phyloP scores from a whole-genome alignment of 257 asterid species.

The Ligustrum vulgare region DNA sequence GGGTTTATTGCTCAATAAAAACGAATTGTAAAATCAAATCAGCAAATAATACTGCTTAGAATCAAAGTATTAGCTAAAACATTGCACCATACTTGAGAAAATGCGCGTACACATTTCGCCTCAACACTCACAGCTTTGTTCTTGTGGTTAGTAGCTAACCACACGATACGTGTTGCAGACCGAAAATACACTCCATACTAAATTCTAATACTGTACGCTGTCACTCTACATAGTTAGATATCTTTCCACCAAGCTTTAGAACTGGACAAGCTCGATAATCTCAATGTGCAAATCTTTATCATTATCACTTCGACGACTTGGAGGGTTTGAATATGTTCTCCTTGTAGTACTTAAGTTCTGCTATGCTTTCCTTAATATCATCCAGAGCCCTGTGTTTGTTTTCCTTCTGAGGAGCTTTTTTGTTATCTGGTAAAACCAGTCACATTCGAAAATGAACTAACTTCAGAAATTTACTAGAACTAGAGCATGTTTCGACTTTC shows the following conservation, averaged over 20 bases:
- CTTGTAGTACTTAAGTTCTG: conserved; percentile 77
- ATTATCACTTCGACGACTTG: conserved; percentile 43
- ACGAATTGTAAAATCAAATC: background rate
- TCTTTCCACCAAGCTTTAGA: background rate
- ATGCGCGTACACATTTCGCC: background rate
- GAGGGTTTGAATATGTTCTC: conserved; percentile 64
- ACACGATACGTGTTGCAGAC: background rate
- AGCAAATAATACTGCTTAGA: background rate
- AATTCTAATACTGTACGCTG: background rate
- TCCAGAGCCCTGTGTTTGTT: conserved; percentile 91
- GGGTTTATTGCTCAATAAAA: background rate
- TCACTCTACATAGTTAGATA: background rate
- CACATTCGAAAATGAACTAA: conserved; percentile 6
- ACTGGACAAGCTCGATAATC: background rate
- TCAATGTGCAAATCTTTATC: conserved; percentile 10
- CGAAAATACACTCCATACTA: background rate
- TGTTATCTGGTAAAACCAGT: conserved; percentile 43
- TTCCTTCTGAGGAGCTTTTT: conserved; percentile 77
- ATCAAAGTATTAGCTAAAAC: background rate
- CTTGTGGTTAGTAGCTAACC: background rate
- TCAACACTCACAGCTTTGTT: background rate
- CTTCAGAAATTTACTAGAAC: background rate
- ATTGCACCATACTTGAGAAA: background rate
- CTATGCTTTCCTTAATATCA: conserved; percentile 90
- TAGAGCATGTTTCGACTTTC: background rate